Base-by-base conservation (phyloP, 352 stramenopile genomes). In the Blastocystis sp. region DNA sequence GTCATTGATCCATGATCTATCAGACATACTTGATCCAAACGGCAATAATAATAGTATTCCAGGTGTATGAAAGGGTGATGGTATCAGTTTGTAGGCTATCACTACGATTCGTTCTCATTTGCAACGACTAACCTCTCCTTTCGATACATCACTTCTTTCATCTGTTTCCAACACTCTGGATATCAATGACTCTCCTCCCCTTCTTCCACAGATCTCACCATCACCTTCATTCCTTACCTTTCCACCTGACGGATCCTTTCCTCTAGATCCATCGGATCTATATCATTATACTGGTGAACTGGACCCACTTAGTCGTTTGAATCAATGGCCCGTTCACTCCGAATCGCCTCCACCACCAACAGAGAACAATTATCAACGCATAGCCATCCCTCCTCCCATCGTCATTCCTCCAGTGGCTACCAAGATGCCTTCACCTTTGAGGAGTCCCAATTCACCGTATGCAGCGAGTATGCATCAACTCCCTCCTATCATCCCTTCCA, bases 371-470 rank as follows among this genome's bases (percentile, higher is more conserved):
- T 32, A n/a, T 32, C 19, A 61, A n/a, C 54, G 54, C 12, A 61
- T 61, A 7, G 54, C 54, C 27, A 51, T 77, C 27, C 7, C 65
- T 3, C 29, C 24, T 5, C 6, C 65, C n/a, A 57, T 77, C 37
- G 19, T 24, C 35, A 35, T 24, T 24, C 19, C 65, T 56, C 21
- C 24, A 56, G n/a, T 37, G n/a, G 9, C 39, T 9, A 46, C 39
- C 39, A 46, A 46, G 39, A 46, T 46, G 9, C 39, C 39, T 46
- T 46, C 37, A 0, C 21, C 27, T 21, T 32, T 77, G 9, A 32
- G 24, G 0, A 77, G 65, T 77, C 65, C 65, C 65, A 77, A 77
- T 29, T 77, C 65, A 35, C 65, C 65, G 0, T 77, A 58, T 37
- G 65, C 65, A 14, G 24, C 27, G 29, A 39, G 32, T 52, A 37